Conservation (phyloP, 2,329 filamentous ascomycete species). For the Nannizziopsis arthrosporioides region DNA sequence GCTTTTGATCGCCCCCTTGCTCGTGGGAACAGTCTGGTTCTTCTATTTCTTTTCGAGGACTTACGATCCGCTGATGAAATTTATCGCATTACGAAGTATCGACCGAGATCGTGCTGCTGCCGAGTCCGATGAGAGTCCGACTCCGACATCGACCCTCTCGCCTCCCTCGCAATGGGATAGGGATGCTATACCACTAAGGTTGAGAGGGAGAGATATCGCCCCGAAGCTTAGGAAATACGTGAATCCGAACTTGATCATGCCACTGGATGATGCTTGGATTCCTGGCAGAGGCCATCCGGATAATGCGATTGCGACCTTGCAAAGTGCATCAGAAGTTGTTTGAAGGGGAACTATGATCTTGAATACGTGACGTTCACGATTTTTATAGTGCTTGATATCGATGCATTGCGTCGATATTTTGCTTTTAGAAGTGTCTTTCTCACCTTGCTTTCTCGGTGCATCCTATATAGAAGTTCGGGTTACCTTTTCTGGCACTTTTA, state of each 20-base stretch:
- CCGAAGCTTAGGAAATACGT: constrained; percentile 36
- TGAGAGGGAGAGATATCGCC: constrained; percentile 31
- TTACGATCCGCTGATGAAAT: constrained; percentile 80
- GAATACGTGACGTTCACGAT: background rate
- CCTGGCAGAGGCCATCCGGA: constrained; percentile 20
- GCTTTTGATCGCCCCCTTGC: constrained; percentile 60
- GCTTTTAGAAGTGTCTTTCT: no score
- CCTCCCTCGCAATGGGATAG: constrained; percentile 35
- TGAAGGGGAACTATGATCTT: background rate
- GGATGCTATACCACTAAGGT: constrained; percentile 31
- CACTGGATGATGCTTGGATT: constrained; percentile 36
- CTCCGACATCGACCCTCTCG: constrained; percentile 29
- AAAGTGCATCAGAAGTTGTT: background rate
- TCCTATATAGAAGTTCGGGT: no score
- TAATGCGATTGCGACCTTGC: constrained; percentile 1
- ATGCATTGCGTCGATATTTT: no score
- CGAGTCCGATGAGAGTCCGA: constrained; percentile 21
- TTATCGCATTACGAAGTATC: constrained; percentile 83
- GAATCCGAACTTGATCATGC: constrained; percentile 36
- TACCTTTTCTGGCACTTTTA: no score
- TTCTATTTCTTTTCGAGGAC: constrained; percentile 66
- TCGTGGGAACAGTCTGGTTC: constrained; percentile 78
- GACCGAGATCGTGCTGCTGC: constrained; percentile 42
- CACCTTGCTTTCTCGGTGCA: no score
- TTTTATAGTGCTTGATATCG: no score